Evolutionary conservation across 2,329 filamentous ascomycete genomes (phyloP), one percentile per base, ranked within the genome.

Genomic region (Aspergillus awamori): DNA sequence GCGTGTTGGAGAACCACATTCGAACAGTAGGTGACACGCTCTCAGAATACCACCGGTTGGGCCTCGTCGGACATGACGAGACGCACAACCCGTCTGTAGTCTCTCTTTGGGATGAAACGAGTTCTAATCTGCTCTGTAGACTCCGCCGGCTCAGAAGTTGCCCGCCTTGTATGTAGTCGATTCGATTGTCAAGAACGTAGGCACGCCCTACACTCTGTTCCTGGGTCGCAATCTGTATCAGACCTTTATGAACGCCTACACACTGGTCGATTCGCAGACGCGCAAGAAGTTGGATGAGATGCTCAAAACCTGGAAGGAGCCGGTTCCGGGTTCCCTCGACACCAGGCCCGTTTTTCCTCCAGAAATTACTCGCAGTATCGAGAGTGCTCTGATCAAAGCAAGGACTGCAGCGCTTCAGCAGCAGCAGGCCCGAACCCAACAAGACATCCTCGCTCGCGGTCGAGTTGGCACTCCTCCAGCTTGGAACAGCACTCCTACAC

Each of bases 101-200:
- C 65, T 65, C 64, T 63, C 62, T 60, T 56, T 54, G 64, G 66
- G 65, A 64, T 64, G 65, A 64, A 30, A 68, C 63, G 60, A 63
- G 63, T 67, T 76, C 73, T 74, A 74, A 76, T 73, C 61, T 69
- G 66, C 65, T 71, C 56, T 75, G 67, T 79, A 99, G 95, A 92
- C 90, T 58, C 87, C 92, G 49, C 93, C 95, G 41, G 85, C 87
- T 63, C 93, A 93, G 77, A 99, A 98, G 74, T 83, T 99, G 2
- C 93, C 95, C 17, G 92, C 95, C n/a, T 84, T 99, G 28, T 99
- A 98, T 79, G 92, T 99, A 67, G 89, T 99, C 73, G 95, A 99
- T 79, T 98, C 94, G 15, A 94, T 99, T 63, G 93, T 96, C 74
- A 99, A 99, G 79, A 98, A 99, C 81, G 93, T 99, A 64, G 95